These are phyloP conservation scores for Rhodotorula sp. DNA, from an alignment of 1,284 basidiomycete species.

Conservation along the genomic window DNA sequence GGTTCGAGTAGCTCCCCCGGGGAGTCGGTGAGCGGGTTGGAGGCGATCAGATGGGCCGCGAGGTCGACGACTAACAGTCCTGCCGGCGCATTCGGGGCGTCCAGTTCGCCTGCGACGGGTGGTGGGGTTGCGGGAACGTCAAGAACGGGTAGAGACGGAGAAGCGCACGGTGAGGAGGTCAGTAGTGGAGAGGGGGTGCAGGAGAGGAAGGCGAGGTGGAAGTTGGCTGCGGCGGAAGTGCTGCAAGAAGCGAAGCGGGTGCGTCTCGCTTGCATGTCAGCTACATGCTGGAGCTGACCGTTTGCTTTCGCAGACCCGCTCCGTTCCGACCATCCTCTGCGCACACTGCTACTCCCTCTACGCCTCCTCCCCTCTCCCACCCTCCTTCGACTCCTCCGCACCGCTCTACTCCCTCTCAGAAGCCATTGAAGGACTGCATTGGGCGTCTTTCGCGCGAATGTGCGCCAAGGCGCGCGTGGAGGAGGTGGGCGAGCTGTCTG, in stretches of 20 bases:
- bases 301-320: not conserved
- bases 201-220: conserved; percentile 14
- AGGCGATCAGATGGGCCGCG: too few relatives aligned
- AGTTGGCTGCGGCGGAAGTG: not conserved
- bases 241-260: conserved; percentile 10
- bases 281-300: not conserved
- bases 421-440: not conserved
- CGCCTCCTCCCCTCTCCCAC: not conserved
- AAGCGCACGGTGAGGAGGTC: not conserved
- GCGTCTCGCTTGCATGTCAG: not conserved
- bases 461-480: not conserved
- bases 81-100: not conserved
- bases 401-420: not conserved
- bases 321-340: conserved; percentile 1
- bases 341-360: conserved; percentile 12
- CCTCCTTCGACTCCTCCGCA: not conserved
- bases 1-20: not conserved
- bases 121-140: too few relatives aligned
- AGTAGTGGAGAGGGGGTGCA: not conserved
- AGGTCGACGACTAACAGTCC: too few relatives aligned
- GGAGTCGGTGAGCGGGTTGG: too few relatives aligned
- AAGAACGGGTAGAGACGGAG: not conserved
- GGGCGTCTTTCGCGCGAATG: conserved; percentile 13
- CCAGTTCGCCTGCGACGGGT: not conserved
- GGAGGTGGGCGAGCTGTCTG: not conserved